Base-by-base conservation (phyloP, 306 rosid genomes). In the Malus sylvestris region DNA sequence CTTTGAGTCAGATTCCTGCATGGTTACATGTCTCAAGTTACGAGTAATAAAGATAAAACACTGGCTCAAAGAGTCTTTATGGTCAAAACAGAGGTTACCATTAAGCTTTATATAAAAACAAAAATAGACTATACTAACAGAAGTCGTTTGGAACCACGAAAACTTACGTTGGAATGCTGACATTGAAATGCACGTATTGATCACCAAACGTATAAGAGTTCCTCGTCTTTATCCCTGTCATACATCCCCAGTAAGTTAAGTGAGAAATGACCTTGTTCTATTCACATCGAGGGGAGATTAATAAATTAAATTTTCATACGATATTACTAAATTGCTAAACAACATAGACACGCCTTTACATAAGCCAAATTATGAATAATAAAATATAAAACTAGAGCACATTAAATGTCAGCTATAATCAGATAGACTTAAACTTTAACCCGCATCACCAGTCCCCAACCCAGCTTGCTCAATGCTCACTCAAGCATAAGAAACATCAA, bases 101-200 rank as follows among this genome's bases (percentile, higher is more conserved):
- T 16, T 33, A 25, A 15, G n/a, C 22, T 16, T 15, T 12, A 6
- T 15, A 15, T 7, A 25, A 45, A 40, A 40, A 9, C 45, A 8
- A 40, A 40, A 25, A 45, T 11, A 49, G 32, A 8, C 61, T 29
- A 25, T 57, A 32, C 38, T n/a, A 67, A 20, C 38, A 70, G 6
- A 64, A 10, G 53, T 14, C 45, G 32, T 22, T 12, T 10, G 65
- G 30, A 29, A 49, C 45, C 4, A 7, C 3, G 69, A 80, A 38
- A 7, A 62, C 97, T 68, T 83, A 91, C 91, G 74, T 13, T 69
- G 98, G 97, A 61, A 93, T 91, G 93, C 89, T 82, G 89, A 93
- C 85, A 51, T 87, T 91, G 79, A 93, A 93, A 80, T 93, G 93
- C 86, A 91, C 97, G 55, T 55, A 93, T 81, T 93, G 97, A 78